A percentile compares a stretch with the other conserved stretches of the same genome.
Conservation (phyloP, 192 early-diverging fungal species). For the Rhizoclosmatium globosum region DNA sequence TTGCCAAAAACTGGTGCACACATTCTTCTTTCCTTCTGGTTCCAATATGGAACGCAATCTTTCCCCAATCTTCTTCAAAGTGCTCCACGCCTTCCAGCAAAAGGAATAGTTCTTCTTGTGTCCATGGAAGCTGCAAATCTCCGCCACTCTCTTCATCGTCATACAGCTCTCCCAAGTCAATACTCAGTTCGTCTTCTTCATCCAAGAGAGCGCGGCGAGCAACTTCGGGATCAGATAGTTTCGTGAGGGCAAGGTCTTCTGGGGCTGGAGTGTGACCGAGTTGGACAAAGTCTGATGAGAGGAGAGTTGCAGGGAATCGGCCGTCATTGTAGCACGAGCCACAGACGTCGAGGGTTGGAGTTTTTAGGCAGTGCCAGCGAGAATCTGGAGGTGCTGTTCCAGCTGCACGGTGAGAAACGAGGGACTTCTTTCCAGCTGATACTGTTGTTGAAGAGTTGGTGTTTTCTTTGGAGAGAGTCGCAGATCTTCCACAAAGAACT, state of each 20-base stretch:
- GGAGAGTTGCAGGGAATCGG: slow-evolving; percentile 84
- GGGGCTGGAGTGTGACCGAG: slow-evolving; percentile 14
- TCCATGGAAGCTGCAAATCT: slow-evolving; percentile 67
- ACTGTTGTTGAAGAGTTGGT: background rate
- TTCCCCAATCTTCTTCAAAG: slow-evolving; percentile 93
- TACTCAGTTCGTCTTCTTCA: slow-evolving; percentile 22
- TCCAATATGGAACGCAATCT: slow-evolving; percentile 91
- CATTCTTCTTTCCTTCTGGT: slow-evolving; percentile 92
- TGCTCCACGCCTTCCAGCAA: slow-evolving; percentile 93
- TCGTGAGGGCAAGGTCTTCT: slow-evolving; percentile 5
- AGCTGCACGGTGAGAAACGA: too few relatives aligned
- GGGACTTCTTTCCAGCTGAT: too few relatives aligned
- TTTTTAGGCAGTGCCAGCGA: slow-evolving; percentile 32
- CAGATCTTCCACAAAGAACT: slow-evolving; percentile 76
- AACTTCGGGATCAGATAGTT: background rate
- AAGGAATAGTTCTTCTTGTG: slow-evolving; percentile 84
- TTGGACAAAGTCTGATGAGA: slow-evolving; percentile 89
- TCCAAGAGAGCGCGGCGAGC: slow-evolving; percentile 34
- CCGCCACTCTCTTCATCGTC: slow-evolving; percentile 11
- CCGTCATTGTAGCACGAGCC: slow-evolving; percentile 91
- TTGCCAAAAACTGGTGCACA: slow-evolving; percentile 80
- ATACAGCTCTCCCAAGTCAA: slow-evolving; percentile 41
- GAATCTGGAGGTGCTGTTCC: slow-evolving; percentile 44
- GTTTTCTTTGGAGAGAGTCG: background rate
- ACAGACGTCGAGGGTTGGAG: slow-evolving; percentile 74